Base-by-base conservation (phyloP, 257 asterid genomes). In the Scutellaria baicalensis region DNA sequence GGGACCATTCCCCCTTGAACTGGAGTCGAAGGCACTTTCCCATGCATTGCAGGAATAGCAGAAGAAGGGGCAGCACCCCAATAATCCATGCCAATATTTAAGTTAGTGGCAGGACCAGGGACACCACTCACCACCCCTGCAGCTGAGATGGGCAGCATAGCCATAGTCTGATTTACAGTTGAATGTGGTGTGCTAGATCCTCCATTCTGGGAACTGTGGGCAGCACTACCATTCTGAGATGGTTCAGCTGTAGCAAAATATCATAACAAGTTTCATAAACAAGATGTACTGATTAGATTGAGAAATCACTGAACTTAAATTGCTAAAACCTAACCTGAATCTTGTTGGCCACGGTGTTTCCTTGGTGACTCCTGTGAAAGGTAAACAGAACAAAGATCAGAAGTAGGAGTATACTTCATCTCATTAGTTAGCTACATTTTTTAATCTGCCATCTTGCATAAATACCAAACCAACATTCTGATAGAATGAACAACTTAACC, bases 1-100 rank as follows among this genome's bases (percentile, higher is more conserved):
- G 88, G 54, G 39, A 52, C 79, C 77, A 82, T 59, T 69, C 88
- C 90, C 44, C 87, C 89, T 11, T 83, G 74, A 75, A 80, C 85
- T 45, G 93, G 78, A 69, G 84, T 66, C 44, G 88, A 66, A 23
- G 85, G 75, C 52, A 84, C 84, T 72, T 80, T 79, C 50, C 87
- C 90, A 20, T 64, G 82, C 63, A 84, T 76, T 68, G 86, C 83
- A 70, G 93, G 90, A 66, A 81, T 68, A 79, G 82, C 72, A 33
- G 91, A 81, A 64, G 94, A 54, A 44, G 85, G 72, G 16, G 90
- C 76, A 16, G 82, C 73, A 65, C 88, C 84, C 96, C 94, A 87
- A 73, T 87, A 87, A 68, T 89, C 96, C 89, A 85, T 85, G 55
- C 96, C 94, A 55, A 87, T 89, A 68, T 89, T 87, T 64, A 89